These are phyloP conservation scores for Xylariomycetidae sp. DNA, from an alignment of 2,329 filamentous ascomycete genomes.

Conservation along the genomic window DNA sequence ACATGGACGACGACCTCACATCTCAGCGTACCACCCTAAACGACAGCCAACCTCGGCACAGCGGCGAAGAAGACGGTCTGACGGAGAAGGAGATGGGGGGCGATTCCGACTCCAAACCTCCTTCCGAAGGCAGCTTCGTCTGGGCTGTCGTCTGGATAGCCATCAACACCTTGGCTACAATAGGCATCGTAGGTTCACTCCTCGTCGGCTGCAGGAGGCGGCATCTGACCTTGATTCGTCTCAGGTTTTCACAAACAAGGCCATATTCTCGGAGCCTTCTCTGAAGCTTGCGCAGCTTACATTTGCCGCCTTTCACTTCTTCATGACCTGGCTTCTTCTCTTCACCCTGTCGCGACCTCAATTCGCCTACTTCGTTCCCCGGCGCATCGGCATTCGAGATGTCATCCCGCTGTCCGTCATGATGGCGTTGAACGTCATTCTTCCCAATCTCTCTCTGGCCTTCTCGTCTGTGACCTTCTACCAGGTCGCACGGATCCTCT, in stretches of 20 bases:
- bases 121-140: constrained; percentile 30
- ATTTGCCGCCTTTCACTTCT: constrained; percentile 66
- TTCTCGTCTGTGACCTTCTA: constrained; percentile 67
- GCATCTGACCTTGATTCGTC: too few relatives aligned
- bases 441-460: constrained; percentile 63
- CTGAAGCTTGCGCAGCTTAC: constrained; percentile 59
- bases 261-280: constrained; percentile 60
- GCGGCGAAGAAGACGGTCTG: constrained; percentile 39
- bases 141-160: constrained; percentile 50
- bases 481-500: constrained; percentile 62
- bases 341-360: constrained; percentile 54
- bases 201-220: too few relatives aligned
- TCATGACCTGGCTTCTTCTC: constrained; percentile 61
- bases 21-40: constrained; percentile 31
- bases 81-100: constrained; percentile 27
- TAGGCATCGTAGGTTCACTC: constrained; percentile 58
- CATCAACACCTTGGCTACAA: constrained; percentile 58
- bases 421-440: constrained; percentile 66
- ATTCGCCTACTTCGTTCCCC: constrained; percentile 55
- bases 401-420: constrained; percentile 61
- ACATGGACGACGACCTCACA: constrained; percentile 25
- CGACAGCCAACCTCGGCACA: constrained; percentile 25
- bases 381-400: constrained; percentile 47
- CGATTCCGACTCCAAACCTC: constrained; percentile 25
- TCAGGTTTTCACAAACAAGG: constrained; percentile 67